Conservation (phyloP, 768 basidiomycete species). For the Kwoniella newhampshirensis region DNA sequence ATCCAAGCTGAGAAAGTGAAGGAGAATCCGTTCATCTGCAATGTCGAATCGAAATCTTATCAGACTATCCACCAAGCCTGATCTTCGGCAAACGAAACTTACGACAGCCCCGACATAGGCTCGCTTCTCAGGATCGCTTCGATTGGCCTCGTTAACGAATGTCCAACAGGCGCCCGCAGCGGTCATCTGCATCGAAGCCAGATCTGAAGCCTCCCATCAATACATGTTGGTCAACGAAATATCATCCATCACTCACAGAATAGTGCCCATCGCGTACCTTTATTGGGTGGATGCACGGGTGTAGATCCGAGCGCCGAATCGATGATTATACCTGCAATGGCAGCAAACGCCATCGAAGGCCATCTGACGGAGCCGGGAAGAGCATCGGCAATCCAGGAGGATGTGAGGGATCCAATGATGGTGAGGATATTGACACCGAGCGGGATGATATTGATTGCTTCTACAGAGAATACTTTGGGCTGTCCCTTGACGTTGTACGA, state of each 20-base stretch:
- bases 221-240: too few relatives aligned
- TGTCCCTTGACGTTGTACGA: slow-evolving; percentile 20
- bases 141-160: slow-evolving; percentile 32
- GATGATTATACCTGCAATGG: slow-evolving; percentile 18
- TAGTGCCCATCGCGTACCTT: slow-evolving; percentile 27
- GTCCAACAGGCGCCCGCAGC: slow-evolving; percentile 33
- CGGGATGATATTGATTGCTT: slow-evolving; percentile 31
- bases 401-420: slow-evolving; percentile 28
- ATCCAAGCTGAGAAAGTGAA: slow-evolving; percentile 42
- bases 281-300: slow-evolving; percentile 25
- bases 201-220: too few relatives aligned
- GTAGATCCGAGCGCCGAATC: slow-evolving; percentile 28
- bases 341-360: slow-evolving; percentile 36
- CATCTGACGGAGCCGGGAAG: slow-evolving; percentile 30
- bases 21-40: slow-evolving; percentile 39
- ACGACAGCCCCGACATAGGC: slow-evolving; percentile 39
- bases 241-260: slow-evolving; percentile 22
- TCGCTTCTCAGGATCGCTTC: slow-evolving; percentile 37
- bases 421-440: slow-evolving; percentile 37
- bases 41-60: background rate
- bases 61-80: background rate
- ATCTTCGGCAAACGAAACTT: background rate
- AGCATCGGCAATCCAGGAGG: slow-evolving; percentile 34
- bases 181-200: slow-evolving; percentile 22
- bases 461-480: slow-evolving; percentile 27